phyloP scores from a whole-genome alignment of 2,329 filamentous ascomycete genomes.

The Salinomyces thailandicus region DNA sequence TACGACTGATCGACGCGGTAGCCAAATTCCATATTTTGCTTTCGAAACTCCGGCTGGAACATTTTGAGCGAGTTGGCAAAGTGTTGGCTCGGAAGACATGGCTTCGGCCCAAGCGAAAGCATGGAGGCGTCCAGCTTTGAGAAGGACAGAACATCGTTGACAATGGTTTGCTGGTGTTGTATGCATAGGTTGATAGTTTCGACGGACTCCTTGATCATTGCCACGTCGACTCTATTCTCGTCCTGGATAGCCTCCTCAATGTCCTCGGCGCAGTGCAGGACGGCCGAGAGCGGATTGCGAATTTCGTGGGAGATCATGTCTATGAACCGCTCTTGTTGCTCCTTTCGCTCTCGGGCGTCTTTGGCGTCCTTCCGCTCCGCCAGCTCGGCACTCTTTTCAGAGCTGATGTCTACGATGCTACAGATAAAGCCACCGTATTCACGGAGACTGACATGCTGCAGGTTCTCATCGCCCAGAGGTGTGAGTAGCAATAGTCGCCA shows the following conservation, averaged over 20 bases:
- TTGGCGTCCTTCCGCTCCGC: slow-evolving; percentile 32
- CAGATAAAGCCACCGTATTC: slow-evolving; percentile 36
- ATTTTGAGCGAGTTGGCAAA: slow-evolving; percentile 24
- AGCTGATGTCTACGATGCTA: slow-evolving; percentile 37
- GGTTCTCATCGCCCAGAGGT: slow-evolving; percentile 31
- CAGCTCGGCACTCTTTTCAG: slow-evolving; percentile 35
- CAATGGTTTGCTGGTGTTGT: slow-evolving; percentile 33
- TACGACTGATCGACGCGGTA: slow-evolving; percentile 21
- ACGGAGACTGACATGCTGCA: slow-evolving; percentile 21
- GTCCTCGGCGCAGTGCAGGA: slow-evolving; percentile 35
- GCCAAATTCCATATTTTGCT: slow-evolving; percentile 20
- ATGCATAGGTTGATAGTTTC: slow-evolving; percentile 34
- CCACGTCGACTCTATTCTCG: slow-evolving; percentile 10
- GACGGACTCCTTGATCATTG: slow-evolving; percentile 18
- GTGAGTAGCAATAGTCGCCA: slow-evolving; percentile 36
- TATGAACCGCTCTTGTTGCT: slow-evolving; percentile 37
- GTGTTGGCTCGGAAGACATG: slow-evolving; percentile 17
- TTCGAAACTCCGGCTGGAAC: slow-evolving; percentile 26
- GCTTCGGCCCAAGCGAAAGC: slow-evolving; percentile 19
- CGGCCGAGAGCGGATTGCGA: slow-evolving; percentile 26
- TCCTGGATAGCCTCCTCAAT: slow-evolving; percentile 25
- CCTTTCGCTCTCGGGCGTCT: slow-evolving; percentile 34
- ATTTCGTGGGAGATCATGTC: slow-evolving; percentile 31
- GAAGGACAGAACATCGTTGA: slow-evolving; percentile 31
- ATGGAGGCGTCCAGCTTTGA: slow-evolving; percentile 26